Conservation (phyloP, 1,139 yeast species). For the Nadsonia commutata region DNA sequence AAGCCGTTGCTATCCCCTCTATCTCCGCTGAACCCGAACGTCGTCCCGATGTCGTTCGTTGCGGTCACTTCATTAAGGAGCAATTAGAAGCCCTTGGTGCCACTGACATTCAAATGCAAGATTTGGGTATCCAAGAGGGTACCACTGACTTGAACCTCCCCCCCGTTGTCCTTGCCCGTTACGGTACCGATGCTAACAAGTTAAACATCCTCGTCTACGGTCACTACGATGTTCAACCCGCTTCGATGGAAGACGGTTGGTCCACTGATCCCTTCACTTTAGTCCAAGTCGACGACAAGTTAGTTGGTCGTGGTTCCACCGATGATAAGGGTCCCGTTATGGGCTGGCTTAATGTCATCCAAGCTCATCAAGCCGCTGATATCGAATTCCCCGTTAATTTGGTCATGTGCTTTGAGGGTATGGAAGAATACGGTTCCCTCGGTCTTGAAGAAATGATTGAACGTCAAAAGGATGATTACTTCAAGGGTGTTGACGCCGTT, state of each 20-base stretch:
- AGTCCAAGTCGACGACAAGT: slow-evolving; percentile 39
- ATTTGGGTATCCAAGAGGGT: slow-evolving; percentile 81
- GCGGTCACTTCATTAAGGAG: slow-evolving; percentile 66
- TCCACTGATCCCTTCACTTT: slow-evolving; percentile 75
- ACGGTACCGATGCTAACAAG: slow-evolving; percentile 64
- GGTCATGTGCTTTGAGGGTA: slow-evolving; percentile 90
- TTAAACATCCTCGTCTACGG: slow-evolving; percentile 88
- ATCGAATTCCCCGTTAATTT: slow-evolving; percentile 88
- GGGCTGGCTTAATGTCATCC: slow-evolving; percentile 88
- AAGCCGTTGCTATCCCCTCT: slow-evolving; percentile 87
- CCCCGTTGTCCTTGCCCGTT: slow-evolving; percentile 80
- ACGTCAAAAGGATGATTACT: slow-evolving; percentile 62
- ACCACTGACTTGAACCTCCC: slow-evolving; percentile 61
- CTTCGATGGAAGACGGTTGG: slow-evolving; percentile 89
- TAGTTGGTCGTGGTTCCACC: slow-evolving; percentile 88
- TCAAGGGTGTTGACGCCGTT: slow-evolving; percentile 81
- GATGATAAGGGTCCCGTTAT: slow-evolving; percentile 98
- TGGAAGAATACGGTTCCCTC: slow-evolving; percentile 95
- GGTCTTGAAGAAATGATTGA: slow-evolving; percentile 79
- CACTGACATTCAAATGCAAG: slow-evolving; percentile 63
- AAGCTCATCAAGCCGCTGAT: slow-evolving; percentile 77
- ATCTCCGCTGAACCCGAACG: slow-evolving; percentile 82
- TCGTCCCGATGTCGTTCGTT: slow-evolving; percentile 69
- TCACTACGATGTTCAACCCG: slow-evolving; percentile 98
- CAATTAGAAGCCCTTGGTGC: slow-evolving; percentile 54